Percentiles rank a stretch among this genome's conserved stretches.
phyloP scores from a whole-genome alignment of 1,284 basidiomycete species.

The Leccinum insolens region DNA sequence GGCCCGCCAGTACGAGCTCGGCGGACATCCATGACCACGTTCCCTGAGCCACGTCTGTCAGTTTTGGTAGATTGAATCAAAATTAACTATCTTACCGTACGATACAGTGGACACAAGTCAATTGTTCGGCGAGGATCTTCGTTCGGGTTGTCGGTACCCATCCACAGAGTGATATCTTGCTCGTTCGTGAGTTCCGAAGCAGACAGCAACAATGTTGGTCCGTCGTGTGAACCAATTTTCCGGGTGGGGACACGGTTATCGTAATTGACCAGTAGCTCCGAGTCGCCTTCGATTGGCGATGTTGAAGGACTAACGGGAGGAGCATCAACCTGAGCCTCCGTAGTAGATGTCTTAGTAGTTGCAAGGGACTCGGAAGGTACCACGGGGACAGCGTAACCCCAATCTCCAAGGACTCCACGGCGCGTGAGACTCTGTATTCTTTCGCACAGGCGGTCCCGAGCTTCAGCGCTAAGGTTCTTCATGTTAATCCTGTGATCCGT shows the following conservation, averaged over 20 bases:
- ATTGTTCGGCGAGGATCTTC: constrained; percentile 3
- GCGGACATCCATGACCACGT: neutral
- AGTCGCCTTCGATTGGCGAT: neutral
- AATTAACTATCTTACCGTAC: neutral
- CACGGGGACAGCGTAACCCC: neutral
- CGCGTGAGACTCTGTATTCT: neutral
- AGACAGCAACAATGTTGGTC: neutral
- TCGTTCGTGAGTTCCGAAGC: constrained; percentile 1
- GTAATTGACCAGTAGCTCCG: neutral
- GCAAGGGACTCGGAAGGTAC: neutral
- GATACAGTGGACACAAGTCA: constrained; percentile 9
- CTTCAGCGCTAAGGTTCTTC: neutral
- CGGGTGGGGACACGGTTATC: constrained; percentile 3
- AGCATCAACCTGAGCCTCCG: neutral
- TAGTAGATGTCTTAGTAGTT: neutral
- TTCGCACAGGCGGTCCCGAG: neutral
- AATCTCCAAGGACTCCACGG: neutral
- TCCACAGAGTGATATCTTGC: constrained; percentile 7
- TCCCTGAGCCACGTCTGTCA: neutral
- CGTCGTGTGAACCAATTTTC: neutral
- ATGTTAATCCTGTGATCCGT: neutral
- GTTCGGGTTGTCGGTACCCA: constrained; percentile 5
- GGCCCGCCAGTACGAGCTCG: neutral
- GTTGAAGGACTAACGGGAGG: neutral
- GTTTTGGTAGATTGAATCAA: neutral